These are phyloP conservation scores for Pyricularia sp. DNA, from an alignment of 2,329 filamentous ascomycete genomes.

Conservation along the genomic window DNA sequence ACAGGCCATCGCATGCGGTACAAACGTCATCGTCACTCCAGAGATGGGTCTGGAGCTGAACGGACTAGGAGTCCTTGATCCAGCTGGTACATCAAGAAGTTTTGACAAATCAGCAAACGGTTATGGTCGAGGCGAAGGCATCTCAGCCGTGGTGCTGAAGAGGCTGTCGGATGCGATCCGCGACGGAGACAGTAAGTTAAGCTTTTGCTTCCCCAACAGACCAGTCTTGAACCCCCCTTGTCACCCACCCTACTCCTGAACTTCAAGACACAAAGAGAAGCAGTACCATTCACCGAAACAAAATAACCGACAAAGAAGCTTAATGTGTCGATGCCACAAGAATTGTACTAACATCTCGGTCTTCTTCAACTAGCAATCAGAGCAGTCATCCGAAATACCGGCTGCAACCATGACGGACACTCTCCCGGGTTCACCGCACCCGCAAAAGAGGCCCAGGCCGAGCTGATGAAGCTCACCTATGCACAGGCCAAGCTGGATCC, in stretches of 20 bases:
- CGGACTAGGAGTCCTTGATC: slow-evolving; percentile 11
- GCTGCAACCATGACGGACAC: slow-evolving; percentile 13
- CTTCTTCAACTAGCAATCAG: slow-evolving; percentile 10
- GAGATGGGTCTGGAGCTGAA: neutral
- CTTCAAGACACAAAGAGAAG: too few species aligned
- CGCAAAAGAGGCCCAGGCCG: slow-evolving; percentile 16
- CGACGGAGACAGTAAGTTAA: slow-evolving; percentile 25
- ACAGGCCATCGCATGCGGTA: slow-evolving; percentile 6
- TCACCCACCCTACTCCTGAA: too few species aligned
- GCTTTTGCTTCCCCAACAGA: neutral
- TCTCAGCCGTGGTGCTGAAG: slow-evolving; percentile 39
- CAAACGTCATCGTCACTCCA: slow-evolving; percentile 1
- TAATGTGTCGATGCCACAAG: too few species aligned
- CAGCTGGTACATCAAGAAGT: slow-evolving; percentile 15
- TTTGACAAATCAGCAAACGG: slow-evolving; percentile 32
- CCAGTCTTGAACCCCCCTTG: neutral
- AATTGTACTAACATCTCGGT: too few species aligned
- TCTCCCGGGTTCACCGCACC: slow-evolving; percentile 12
- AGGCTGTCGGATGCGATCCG: slow-evolving; percentile 42
- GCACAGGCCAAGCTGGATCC: slow-evolving; percentile 9
- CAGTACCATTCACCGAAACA: too few species aligned
- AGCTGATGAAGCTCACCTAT: slow-evolving; percentile 11
- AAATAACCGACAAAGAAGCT: too few species aligned
- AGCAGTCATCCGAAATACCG: slow-evolving; percentile 20
- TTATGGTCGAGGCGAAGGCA: slow-evolving; percentile 35